Evolutionary conservation across 495 filamentous ascomycete species (phyloP), one percentile per base, ranked within the genome.

Genomic region (Xylaria sp.): DNA sequence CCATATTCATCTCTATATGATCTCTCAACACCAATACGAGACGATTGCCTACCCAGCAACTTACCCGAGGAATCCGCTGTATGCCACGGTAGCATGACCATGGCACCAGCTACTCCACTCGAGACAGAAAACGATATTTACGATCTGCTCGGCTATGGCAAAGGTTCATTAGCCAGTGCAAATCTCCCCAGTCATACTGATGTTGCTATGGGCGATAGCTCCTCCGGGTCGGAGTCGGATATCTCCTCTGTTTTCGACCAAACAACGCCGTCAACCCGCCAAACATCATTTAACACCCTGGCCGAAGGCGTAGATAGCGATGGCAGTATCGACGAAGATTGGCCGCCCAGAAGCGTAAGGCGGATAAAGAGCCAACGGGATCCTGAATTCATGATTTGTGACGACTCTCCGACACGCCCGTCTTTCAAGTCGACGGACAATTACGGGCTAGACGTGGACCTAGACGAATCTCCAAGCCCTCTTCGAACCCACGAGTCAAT

Each of bases 121-220:
- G 58, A 55, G 24, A 50, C 58, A 21, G 68, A 70, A 44, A 62
- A 70, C 12, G 33, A 52, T 33, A 70, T 70, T 8, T 70, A 70
- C 40, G 7, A 55, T 31, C 44, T 70, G 44, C 68, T 70, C 17
- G 58, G 68, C n/a, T 46, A 24, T 29, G 29, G 19, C 9, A 40
- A 21, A n/a, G 11, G 29, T 33, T 50, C 67, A 29, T 26, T 14
- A 4, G 26, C 55, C n/a, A 59, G 43, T 50, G 19, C 17, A 11
- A 19, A 52, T 50, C 29, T 40, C 11, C 19, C 24, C 3, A 15
- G 11, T 2, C 8, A 8, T 52, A 3, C 7, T 29, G 48, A 31
- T 14, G 1, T 26, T 11, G 8, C 0, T 19, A 29, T 1, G 17
- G 50, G 9, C 24, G 1, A 12, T 11, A 55, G 44, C 35, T 70